Evolutionary conservation across 2,329 filamentous ascomycete genomes (phyloP), one percentile per base, ranked within the genome.

Genomic region (Fusarium miscanthi): DNA sequence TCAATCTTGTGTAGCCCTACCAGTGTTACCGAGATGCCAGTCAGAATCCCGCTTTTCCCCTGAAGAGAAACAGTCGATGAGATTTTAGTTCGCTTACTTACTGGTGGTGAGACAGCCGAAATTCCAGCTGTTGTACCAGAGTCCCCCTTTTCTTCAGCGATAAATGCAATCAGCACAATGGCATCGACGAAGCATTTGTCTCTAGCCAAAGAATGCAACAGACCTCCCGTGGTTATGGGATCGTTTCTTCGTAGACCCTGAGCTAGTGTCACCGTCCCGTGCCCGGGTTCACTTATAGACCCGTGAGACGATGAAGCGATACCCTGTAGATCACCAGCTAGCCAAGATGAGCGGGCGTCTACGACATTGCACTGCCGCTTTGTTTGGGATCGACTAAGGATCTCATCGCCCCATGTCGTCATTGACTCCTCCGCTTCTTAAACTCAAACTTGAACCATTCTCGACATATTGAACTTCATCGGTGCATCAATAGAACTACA

Each of bases 381-480:
- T 30, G 45, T 4, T 16, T n/a, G 49, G 46, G 35, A 27, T 31
- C 14, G 27, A 14, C 61, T 40, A 38, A n/a, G 10, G 3, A 9
- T 42, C 14, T 3, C 12, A 9, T 10, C 9, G 19, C 33, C 35
- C n/a, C 56, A 45, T 53, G 57, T 14, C 52, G 52, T 62, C 59
- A 59, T 38, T 3, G 38, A 69, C 17, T 64, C 25, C 12, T 42
- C 45, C 25, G n/a, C 30, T 35, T 30, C 40, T 57, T 5, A 25
- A 45, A 13, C 21, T 21, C 33, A 27, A 33, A 12, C 19, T 41
- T 17, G 9, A 17, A 41, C 27, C 13, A 23, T 19, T 25, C 9
- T 25, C 3, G 5, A 38, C 13, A 35, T 9, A 10, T 16, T 19
- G 2, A 14, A 31, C 49, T 33, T 23, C n/a, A 13, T 16, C 8